Percentiles rank a stretch among this genome's conserved stretches.
Conservation (phyloP, 257 asterid genomes). For the Rhazya stricta region DNA sequence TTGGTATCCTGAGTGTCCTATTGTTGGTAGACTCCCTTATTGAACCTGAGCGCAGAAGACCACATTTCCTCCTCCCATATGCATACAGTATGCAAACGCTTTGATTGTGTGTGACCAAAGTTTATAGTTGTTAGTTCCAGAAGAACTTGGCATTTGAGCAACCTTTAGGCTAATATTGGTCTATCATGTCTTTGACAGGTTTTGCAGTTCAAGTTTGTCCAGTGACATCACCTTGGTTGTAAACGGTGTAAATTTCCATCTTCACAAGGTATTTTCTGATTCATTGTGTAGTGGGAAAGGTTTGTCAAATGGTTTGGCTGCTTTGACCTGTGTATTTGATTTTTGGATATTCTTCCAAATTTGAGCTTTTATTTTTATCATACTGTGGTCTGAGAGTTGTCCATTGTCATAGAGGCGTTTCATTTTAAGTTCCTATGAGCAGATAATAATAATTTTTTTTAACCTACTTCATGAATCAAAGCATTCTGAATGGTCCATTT, state of each 20-base stretch:
- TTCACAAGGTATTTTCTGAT: conserved; percentile 69
- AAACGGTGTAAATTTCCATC: conserved; percentile 64
- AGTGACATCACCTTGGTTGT: conserved; percentile 74
- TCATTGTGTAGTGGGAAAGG: conserved; percentile 2
- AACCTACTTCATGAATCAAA: neutral
- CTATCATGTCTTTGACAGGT: conserved; percentile 44
- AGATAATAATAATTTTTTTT: neutral
- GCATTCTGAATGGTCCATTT: neutral
- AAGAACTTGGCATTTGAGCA: conserved; percentile 3
- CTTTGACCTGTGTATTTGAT: neutral
- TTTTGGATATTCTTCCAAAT: neutral
- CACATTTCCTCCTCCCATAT: neutral
- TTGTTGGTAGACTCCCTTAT: neutral
- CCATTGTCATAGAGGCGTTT: neutral
- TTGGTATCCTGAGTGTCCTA: neutral
- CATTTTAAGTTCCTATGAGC: neutral
- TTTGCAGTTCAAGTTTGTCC: conserved; percentile 62
- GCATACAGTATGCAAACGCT: neutral
- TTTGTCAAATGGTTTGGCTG: conserved; percentile 4
- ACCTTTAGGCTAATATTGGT: conserved; percentile 16
- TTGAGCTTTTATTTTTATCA: neutral
- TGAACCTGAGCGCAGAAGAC: conserved; percentile 1
- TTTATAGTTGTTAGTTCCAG: conserved; percentile 3
- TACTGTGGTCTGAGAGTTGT: conserved; percentile 3
- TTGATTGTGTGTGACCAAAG: neutral